Evolutionary conservation across 495 filamentous ascomycete species (phyloP).

Genomic region (Penicillium turbatum): DNA sequence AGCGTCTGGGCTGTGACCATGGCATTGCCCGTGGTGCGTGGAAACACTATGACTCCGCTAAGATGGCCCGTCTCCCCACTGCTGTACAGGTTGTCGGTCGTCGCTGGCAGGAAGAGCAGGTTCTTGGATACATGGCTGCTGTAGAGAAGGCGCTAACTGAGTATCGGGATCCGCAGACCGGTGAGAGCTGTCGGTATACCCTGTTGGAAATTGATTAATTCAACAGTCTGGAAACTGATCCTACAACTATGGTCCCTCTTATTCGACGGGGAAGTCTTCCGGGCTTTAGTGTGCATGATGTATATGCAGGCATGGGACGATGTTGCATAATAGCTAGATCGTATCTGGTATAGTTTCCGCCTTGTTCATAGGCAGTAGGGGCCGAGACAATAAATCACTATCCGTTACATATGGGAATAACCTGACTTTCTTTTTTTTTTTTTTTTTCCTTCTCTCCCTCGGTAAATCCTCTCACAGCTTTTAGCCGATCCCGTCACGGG

Average conservation of each 20-base stretch:
- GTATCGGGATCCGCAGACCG: slow-evolving; percentile 30
- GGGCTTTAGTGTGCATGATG: too few relatives aligned
- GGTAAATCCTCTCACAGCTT: too few relatives aligned
- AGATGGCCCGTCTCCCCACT: slow-evolving; percentile 85
- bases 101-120: slow-evolving; percentile 87
- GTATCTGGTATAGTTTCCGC: background rate
- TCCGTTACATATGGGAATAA: too few relatives aligned
- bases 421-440: too few relatives aligned
- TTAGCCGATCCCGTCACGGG: background rate
- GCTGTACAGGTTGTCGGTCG: slow-evolving; percentile 82
- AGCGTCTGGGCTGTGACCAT: slow-evolving; percentile 52
- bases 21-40: slow-evolving; percentile 80
- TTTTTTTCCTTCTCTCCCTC: too few relatives aligned
- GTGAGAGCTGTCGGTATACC: slow-evolving; percentile 55
- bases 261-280: background rate
- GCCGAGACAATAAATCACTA: background rate
- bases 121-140: slow-evolving; percentile 76
- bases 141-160: slow-evolving; percentile 70
- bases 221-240: too few relatives aligned
- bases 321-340: too few relatives aligned
- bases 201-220: slow-evolving; percentile 61
- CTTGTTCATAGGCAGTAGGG: background rate
- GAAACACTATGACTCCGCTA: slow-evolving; percentile 75
- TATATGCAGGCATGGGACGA: too few relatives aligned
- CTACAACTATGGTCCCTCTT: background rate